These are phyloP conservation scores for Nemania sp. DNA, from an alignment of 2,329 filamentous ascomycete species.

Conservation along the genomic window DNA sequence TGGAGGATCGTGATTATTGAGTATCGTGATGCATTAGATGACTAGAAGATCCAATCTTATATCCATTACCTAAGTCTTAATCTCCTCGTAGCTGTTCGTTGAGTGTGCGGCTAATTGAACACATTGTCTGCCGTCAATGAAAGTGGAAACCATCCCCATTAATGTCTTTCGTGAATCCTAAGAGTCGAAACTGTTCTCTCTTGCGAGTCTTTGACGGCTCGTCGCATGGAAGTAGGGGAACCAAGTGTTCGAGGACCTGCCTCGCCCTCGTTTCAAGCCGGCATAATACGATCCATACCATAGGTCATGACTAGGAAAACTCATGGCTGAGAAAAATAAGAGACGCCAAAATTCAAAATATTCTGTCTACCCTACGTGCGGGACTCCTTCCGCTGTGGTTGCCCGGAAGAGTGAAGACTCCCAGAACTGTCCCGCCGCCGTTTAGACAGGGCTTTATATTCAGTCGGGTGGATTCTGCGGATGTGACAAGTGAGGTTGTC, in stretches of 20 bases:
- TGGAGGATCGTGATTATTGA: background rate
- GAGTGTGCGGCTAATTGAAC: background rate
- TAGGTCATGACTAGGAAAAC: background rate
- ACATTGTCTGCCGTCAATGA: background rate
- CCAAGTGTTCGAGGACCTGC: too few relatives aligned
- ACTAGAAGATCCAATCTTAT: background rate
- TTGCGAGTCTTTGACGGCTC: background rate
- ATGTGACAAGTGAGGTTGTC: constrained; percentile 34
- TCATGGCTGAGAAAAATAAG: too few relatives aligned
- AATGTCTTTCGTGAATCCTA: background rate
- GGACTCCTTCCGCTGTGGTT: background rate
- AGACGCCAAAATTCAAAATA: background rate
- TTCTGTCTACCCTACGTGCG: background rate
- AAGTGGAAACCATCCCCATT: background rate
- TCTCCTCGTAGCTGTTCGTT: background rate
- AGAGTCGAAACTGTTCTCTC: background rate
- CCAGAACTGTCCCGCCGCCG: constrained; percentile 12
- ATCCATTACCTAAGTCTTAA: background rate
- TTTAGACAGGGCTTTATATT: background rate
- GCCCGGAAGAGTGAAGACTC: background rate
- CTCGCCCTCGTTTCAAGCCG: too few relatives aligned
- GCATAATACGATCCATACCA: too few relatives aligned
- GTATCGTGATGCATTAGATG: background rate
- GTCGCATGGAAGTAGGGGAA: too few relatives aligned
- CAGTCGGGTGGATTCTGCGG: constrained; percentile 7